Percentiles rank a stretch among this genome's conserved stretches.
These are phyloP conservation scores for Basidiobolus meristosporus DNA, from an alignment of 371 early-diverging fungal species.

Conservation along the genomic window DNA sequence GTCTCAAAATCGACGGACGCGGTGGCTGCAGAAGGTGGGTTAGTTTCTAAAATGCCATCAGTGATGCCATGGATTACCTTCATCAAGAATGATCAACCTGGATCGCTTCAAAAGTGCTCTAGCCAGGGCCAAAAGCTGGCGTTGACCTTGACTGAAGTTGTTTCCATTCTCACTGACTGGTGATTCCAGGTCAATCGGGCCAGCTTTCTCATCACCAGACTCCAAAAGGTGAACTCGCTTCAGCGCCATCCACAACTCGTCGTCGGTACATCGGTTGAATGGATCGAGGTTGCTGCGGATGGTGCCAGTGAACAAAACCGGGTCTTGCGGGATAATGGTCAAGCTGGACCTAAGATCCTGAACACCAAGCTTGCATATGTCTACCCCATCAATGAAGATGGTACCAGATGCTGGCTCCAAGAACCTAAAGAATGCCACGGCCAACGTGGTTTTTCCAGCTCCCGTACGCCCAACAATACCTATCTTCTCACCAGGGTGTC, in stretches of 20 bases:
- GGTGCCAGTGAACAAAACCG: conserved; percentile 37
- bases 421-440: conserved; percentile 46
- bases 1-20: conserved; percentile 52
- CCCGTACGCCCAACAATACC: conserved; percentile 39
- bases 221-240: conserved; percentile 21
- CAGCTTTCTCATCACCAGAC: conserved; percentile 11
- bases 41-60: neutral
- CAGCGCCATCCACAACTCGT: conserved; percentile 46
- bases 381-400: conserved; percentile 43
- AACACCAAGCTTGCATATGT: conserved; percentile 38
- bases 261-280: conserved; percentile 19
- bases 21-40: conserved; percentile 51
- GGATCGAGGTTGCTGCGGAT: conserved; percentile 43
- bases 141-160: conserved; percentile 66
- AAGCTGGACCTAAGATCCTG: conserved; percentile 35
- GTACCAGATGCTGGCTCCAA: conserved; percentile 36
- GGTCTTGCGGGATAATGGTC: conserved; percentile 55
- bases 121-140: conserved; percentile 63
- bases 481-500: conserved; percentile 25
- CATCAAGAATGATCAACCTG: conserved; percentile 39
- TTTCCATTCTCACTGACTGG: conserved; percentile 48
- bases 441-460: conserved; percentile 48
- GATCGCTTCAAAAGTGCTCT: conserved; percentile 36
- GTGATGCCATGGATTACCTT: neutral
- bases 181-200: conserved; percentile 24